These are phyloP conservation scores for Ustilago curta DNA, from an alignment of 1,284 basidiomycete genomes.

Conservation along the genomic window DNA sequence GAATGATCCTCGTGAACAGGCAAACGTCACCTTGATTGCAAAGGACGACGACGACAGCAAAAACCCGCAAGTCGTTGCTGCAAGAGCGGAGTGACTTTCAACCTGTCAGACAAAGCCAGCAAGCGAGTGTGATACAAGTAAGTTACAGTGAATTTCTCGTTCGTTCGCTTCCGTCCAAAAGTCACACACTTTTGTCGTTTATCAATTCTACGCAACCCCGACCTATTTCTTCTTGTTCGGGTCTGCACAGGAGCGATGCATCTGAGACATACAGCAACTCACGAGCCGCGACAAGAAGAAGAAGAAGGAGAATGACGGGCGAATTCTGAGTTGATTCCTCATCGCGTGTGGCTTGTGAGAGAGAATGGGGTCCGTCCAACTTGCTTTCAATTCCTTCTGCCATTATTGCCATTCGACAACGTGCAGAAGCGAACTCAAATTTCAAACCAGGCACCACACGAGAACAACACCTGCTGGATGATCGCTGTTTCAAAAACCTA, in stretches of 20 bases:
- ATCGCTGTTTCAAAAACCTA: not conserved
- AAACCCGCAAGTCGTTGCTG: too few species aligned
- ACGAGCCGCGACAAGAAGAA: not conserved
- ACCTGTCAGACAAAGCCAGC: too few species aligned
- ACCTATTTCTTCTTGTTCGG: not conserved
- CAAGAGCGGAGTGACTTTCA: too few species aligned
- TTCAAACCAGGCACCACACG: not conserved
- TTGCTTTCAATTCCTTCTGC: not conserved
- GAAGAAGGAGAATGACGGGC: not conserved
- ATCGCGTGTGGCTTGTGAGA: not conserved
- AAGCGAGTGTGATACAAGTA: not conserved
- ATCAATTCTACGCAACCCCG: not conserved
- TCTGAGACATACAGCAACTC: not conserved
- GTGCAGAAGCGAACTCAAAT: conserved; percentile 1
- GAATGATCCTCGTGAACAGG: conserved; percentile 7
- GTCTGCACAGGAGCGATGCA: not conserved
- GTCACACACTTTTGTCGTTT: not conserved
- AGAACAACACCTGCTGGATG: too few species aligned
- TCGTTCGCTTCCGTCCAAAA: not conserved
- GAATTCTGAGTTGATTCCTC: not conserved
- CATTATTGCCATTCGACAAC: not conserved
- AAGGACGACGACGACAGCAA: too few species aligned
- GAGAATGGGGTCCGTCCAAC: conserved; percentile 5
- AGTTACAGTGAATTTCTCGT: not conserved
- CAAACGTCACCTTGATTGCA: not conserved